Base-by-base conservation (phyloP, 202 grass and related monocot genomes). In the Setaria viridis region DNA sequence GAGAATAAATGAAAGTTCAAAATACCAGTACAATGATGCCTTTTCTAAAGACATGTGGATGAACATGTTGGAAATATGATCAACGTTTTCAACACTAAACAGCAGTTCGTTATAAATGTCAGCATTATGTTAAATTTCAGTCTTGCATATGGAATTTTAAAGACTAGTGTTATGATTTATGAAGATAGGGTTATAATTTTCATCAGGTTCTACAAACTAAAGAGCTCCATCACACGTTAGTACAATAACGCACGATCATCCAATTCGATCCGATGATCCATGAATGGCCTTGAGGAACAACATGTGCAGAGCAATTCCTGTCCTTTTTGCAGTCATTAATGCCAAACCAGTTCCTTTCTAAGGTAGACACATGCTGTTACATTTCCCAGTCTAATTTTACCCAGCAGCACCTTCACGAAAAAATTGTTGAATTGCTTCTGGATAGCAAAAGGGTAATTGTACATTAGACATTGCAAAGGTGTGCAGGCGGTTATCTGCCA, bases 61-160 rank as follows among this genome's bases (percentile, higher is more conserved):
- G 39, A 49, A 35, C 8, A 65, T 65, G 49, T 25, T 50, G 9
- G 9, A 79, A 78, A 79, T 48, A 45, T 33, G 57, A 49, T 29
- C 32, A 62, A 79, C 11, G 29, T 47, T 64, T 64, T 64, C 41
- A 64, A 62, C 25, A 43, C 10, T 15, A 10, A 4, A 76, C 12
- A 14, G 42, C 74, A 42, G 39, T 47, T 48, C 0, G 9, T 48
- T 63, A 33, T 3, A 17, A 47, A 16, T 17, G 54, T 16, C 21
- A 41, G 37, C n/a, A 6, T 53, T 39, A 62, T 0, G 0, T 79
- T 47, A 62, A 43, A 10, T 56, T 67, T 68, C 46, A 53, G 46
- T 54, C 67, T 68, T 30, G 32, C n/a, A 57, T 46, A 81, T 41
- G 21, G n/a, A 17, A 15, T 71, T 69, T 43, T 71, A 21, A 57